Conservation (phyloP, 108 stramenopile genomes). For the Poteriospumella lacustris region DNA sequence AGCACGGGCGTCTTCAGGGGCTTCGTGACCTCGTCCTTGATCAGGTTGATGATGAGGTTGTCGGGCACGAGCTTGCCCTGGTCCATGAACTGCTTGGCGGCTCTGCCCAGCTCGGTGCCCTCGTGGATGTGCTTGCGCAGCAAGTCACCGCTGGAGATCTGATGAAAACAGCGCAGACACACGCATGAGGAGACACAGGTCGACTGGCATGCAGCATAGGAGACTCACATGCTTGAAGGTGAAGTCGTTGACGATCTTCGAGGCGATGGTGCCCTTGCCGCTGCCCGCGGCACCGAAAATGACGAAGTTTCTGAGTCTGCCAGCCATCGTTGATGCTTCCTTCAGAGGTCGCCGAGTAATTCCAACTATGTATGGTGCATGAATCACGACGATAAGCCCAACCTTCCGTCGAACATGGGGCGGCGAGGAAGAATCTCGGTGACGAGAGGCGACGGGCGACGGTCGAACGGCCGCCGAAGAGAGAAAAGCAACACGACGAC, state of each 20-base stretch:
- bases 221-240: not conserved
- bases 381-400: too few species aligned
- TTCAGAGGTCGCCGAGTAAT: too few species aligned
- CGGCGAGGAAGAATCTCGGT: too few species aligned
- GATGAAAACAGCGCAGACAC: slow-evolving; percentile 54
- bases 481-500: too few species aligned
- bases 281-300: slow-evolving; percentile 89
- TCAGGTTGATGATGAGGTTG: slow-evolving; percentile 76
- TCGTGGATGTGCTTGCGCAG: slow-evolving; percentile 79
- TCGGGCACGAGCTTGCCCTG: slow-evolving; percentile 81
- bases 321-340: too few species aligned
- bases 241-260: slow-evolving; percentile 70
- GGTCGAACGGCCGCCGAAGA: too few species aligned
- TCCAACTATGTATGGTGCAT: too few species aligned
- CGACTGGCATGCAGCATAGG: not conserved
- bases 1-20: slow-evolving; percentile 58
- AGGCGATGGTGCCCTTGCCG: slow-evolving; percentile 92
- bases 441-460: too few species aligned
- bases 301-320: slow-evolving; percentile 34
- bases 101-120: slow-evolving; percentile 66
- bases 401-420: too few species aligned
- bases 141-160: slow-evolving; percentile 89
- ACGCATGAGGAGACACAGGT: not conserved
- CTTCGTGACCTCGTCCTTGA: slow-evolving; percentile 67
- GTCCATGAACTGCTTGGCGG: slow-evolving; percentile 81